Percentiles rank a stretch among this genome's conserved stretches.
Conservation (phyloP, 805 yeast species). For the Candida silvicultrix region DNA sequence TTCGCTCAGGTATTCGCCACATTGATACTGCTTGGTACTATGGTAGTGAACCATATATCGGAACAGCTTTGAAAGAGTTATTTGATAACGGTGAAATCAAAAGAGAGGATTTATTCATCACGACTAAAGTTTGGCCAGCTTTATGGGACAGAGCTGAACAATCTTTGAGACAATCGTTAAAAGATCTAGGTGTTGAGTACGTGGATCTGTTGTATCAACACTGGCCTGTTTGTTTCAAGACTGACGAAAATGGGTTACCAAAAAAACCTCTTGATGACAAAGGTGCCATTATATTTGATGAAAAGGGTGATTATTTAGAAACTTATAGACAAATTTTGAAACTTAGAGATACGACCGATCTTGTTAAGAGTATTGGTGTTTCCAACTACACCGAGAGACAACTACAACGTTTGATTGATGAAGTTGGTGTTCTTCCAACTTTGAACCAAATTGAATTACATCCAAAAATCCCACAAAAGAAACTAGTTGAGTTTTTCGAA, state of each 20-base stretch:
- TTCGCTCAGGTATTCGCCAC: slow-evolving; percentile 60
- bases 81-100: slow-evolving; percentile 39
- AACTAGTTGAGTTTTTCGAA: slow-evolving; percentile 46
- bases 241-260: slow-evolving; percentile 35
- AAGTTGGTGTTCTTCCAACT: slow-evolving; percentile 40
- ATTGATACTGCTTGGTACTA: slow-evolving; percentile 68
- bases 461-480: slow-evolving; percentile 60
- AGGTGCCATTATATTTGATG: slow-evolving; percentile 9
- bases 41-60: slow-evolving; percentile 38
- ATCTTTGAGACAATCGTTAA: slow-evolving; percentile 48
- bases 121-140: slow-evolving; percentile 60
- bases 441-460: slow-evolving; percentile 62
- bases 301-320: slow-evolving; percentile 30
- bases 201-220: slow-evolving; percentile 70
- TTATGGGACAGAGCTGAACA: slow-evolving; percentile 39
- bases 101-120: slow-evolving; percentile 55
- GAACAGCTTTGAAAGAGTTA: slow-evolving; percentile 39
- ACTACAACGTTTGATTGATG: slow-evolving; percentile 31
- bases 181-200: slow-evolving; percentile 56
- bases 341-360: slow-evolving; percentile 34
- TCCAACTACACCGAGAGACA: slow-evolving; percentile 39
- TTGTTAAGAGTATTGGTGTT: slow-evolving; percentile 47
- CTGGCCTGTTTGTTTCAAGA: slow-evolving; percentile 48
- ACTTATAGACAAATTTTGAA: slow-evolving; percentile 56
- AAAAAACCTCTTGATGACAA: slow-evolving; percentile 28